Evolutionary conservation across 2,329 filamentous ascomycete species (phyloP), one percentile per base, ranked within the genome.

Genomic region (Neopestalotiopsis sp.): DNA sequence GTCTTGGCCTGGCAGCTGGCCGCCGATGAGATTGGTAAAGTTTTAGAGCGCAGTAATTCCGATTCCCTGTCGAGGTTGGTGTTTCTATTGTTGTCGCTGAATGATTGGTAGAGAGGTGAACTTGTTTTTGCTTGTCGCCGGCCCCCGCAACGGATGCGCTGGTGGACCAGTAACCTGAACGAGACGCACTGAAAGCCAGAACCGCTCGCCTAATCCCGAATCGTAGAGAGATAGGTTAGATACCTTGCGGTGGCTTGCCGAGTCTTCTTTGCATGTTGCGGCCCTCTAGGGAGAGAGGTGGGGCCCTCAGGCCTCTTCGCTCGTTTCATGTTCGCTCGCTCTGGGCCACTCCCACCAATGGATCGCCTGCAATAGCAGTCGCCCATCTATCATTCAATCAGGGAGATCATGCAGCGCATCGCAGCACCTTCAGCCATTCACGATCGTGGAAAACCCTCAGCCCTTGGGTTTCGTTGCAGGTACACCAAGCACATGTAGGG

Each of bases 401-500:
- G 42, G 42, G 38, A 38, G 24, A 30, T 67, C 40, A 67, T 67
- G 66, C 66, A 28, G 34, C 17, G 66, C 66, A 56, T 28, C 34
- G 66, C 66, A 38, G 28, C 34, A 13, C 13, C n/a, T 34, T 12
- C 58, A 67, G 34, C 66, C 66, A 67, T 24, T 67, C 58, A 67
- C 17, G 32, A 52, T 2, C 30, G 6, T 4, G 65, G 13, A 45
- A 28, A 28, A 20, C 52, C 17, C n/a, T 34, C 58, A 28, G 20
- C 14, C n/a, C 24, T 59, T 40, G 14, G 38, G 30, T 10, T 62
- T n/a, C 40, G 30, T 30, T 52, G 45, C 45, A 52, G 49, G 52
- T 13, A 34, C 60, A 42, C n/a, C 30, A 24, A 38, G 66, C 58
- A 34, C 57, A 30, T 69, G 38, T 72, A 74, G 75, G 70, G 74